Evolutionary conservation across 768 basidiomycete genomes (phyloP).

Genomic region (Hygrocybe punicea): DNA sequence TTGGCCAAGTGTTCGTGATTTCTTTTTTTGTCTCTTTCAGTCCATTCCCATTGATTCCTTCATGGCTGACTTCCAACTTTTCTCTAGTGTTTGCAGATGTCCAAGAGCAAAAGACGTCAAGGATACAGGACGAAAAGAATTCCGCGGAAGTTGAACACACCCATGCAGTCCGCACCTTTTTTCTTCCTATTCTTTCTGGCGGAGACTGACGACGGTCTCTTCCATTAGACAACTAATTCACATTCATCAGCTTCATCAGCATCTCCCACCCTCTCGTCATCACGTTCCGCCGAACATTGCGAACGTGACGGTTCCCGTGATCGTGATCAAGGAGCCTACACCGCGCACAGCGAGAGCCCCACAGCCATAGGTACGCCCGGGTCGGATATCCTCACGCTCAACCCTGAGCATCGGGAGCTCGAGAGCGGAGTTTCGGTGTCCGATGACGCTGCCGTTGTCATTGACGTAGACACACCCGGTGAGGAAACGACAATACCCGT

Average conservation of each 20-base stretch:
- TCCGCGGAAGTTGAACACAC: conserved; percentile 12
- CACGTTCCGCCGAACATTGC: background rate
- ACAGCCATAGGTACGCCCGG: background rate
- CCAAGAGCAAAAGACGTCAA: conserved; percentile 15
- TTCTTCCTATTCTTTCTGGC: background rate
- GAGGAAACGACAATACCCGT: no score
- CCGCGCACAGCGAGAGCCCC: background rate
- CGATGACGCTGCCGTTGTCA: background rate
- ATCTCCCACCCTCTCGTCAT: background rate
- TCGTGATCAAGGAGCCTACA: background rate
- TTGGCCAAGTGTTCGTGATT: background rate
- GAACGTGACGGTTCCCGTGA: background rate
- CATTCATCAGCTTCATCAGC: background rate
- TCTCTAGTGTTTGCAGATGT: conserved; percentile 6
- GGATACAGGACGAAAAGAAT: conserved; percentile 14
- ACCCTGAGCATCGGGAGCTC: background rate
- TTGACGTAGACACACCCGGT: no score
- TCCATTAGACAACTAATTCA: background rate
- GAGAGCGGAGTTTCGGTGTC: background rate
- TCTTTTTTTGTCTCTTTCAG: background rate
- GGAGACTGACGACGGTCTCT: background rate
- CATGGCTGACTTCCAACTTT: no score
- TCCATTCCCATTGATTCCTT: background rate
- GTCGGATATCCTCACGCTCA: background rate
- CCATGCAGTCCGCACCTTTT: conserved; percentile 5